Evolutionary conservation across 2,329 filamentous ascomycete species (phyloP), one percentile per base, ranked within the genome.

Genomic region (Alternaria triticimaculans): DNA sequence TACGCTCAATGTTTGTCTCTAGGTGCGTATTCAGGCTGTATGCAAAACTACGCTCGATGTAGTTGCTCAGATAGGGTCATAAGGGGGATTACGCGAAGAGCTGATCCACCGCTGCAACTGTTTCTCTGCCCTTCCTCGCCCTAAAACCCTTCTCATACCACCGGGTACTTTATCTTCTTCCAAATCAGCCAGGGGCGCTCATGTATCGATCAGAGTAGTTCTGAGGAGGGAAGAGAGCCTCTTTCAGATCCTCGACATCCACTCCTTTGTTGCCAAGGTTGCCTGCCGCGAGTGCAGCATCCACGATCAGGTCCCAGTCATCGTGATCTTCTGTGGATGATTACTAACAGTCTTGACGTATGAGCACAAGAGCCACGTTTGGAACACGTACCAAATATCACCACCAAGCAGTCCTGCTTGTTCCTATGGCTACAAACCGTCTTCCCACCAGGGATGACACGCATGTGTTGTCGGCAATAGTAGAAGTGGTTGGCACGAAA

Each of bases 101-200:
- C 73, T 72, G 25, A 84, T 83, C 55, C 76, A 84, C 6, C 62
- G 73, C 0, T 68, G 82, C 9, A 87, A 87, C 66, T 67, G 65
- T 63, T 87, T 87, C 54, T 81, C 81, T 0, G 80, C 76, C 30
- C 72, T 71, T 3, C 64, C 64, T 5, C 67, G 67, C 23, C 72
- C 70, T 18, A 3, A 18, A 41, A 11, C 37, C n/a, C 37, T 41
- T 41, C 37, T 11, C 37, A 41, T 18, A 41, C 15, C 37, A 18
- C 37, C 37, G 15, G 37, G 37, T 41, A 18, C 37, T 44, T 6
- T 15, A 21, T 43, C 33, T 23, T 25, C 8, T 7, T 26, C 9
- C 18, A 25, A 8, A 21, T 44, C 15, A 49, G 14, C 18, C 15
- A 18, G 21, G 11, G 18, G 26, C 26, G n/a, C n/a, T 8, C n/a